phyloP scores from a whole-genome alignment of 345 rosid species.

The Toxicodendron radicans region DNA sequence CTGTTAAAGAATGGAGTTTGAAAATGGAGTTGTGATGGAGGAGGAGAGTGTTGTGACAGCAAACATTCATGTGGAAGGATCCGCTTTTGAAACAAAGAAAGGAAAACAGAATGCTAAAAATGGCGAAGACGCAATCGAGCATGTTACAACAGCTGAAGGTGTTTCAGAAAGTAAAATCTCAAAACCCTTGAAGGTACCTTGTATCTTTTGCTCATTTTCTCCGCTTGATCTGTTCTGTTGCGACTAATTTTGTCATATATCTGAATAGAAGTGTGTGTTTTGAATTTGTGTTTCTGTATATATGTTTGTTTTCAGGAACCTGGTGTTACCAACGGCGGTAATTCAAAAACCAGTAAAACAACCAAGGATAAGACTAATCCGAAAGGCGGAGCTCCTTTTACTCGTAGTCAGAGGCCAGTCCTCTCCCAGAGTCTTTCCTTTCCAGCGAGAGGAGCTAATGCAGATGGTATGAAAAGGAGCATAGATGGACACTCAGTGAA shows the following conservation, averaged over 20 bases:
- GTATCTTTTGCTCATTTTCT: slow-evolving; percentile 19
- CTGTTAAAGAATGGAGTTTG: slow-evolving; percentile 59
- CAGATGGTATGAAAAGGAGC: slow-evolving; percentile 57
- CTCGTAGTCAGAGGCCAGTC: slow-evolving; percentile 43
- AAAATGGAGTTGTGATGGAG: slow-evolving; percentile 34
- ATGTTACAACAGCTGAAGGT: slow-evolving; percentile 27
- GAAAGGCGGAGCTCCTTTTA: slow-evolving; percentile 41
- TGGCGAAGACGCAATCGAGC: slow-evolving; percentile 26
- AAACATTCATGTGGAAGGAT: slow-evolving; percentile 33
- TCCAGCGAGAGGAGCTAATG: slow-evolving; percentile 48
- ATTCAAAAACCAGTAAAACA: slow-evolving; percentile 44
- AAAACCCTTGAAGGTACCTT: slow-evolving; percentile 51
- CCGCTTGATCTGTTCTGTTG: slow-evolving; percentile 15
- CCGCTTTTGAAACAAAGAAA: slow-evolving; percentile 30
- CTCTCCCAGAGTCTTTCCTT: slow-evolving; percentile 77
- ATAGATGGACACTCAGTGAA: slow-evolving; percentile 44
- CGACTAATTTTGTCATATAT: slow-evolving; percentile 5
- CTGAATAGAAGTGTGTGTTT: neutral
- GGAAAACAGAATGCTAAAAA: slow-evolving; percentile 33
- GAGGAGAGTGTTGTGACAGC: slow-evolving; percentile 35
- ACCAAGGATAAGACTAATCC: slow-evolving; percentile 48
- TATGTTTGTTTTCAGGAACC: slow-evolving; percentile 41
- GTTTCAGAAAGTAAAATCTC: slow-evolving; percentile 41
- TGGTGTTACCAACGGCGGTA: slow-evolving; percentile 19
- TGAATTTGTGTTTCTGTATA: neutral